These are phyloP conservation scores for Phellopilus nigrolimitatus DNA, from an alignment of 1,284 basidiomycete species.

Conservation along the genomic window DNA sequence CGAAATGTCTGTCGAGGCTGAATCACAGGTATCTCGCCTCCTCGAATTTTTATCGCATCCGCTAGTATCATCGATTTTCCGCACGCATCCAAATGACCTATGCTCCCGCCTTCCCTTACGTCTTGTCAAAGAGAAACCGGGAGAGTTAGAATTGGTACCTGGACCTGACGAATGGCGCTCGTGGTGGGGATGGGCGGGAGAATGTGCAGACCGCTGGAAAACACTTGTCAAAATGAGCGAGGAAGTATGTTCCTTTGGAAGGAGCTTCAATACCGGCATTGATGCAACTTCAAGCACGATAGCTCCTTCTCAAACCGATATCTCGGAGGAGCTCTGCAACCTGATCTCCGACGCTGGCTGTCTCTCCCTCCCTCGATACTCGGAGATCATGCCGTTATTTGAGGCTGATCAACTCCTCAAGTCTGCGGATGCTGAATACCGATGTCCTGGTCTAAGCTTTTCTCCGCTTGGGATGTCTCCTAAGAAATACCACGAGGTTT, in stretches of 20 bases:
- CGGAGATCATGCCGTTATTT: background rate
- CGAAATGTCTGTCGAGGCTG: background rate
- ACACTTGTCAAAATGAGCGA: background rate
- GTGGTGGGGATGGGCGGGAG: slow-evolving; percentile 17
- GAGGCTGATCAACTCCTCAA: background rate
- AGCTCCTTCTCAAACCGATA: background rate
- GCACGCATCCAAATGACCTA: slow-evolving; percentile 14
- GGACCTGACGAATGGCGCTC: slow-evolving; percentile 1
- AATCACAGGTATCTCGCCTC: background rate
- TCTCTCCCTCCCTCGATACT: slow-evolving; percentile 10
- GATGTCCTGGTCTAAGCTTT: background rate
- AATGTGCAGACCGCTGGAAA: slow-evolving; percentile 6
- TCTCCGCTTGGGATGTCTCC: slow-evolving; percentile 41
- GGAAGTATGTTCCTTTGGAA: background rate
- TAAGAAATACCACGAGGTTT: slow-evolving; percentile 51
- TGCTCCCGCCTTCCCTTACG: background rate
- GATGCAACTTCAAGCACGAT: background rate
- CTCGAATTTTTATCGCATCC: background rate
- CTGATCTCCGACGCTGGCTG: background rate
- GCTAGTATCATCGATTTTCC: background rate
- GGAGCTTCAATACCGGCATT: background rate
- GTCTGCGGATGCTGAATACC: background rate
- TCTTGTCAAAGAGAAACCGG: background rate
- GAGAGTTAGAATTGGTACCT: background rate
- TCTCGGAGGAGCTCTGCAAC: slow-evolving; percentile 3